phyloP scores from a whole-genome alignment of 2,329 filamentous ascomycete species.

The Stachybotrys chlorohalonatus region DNA sequence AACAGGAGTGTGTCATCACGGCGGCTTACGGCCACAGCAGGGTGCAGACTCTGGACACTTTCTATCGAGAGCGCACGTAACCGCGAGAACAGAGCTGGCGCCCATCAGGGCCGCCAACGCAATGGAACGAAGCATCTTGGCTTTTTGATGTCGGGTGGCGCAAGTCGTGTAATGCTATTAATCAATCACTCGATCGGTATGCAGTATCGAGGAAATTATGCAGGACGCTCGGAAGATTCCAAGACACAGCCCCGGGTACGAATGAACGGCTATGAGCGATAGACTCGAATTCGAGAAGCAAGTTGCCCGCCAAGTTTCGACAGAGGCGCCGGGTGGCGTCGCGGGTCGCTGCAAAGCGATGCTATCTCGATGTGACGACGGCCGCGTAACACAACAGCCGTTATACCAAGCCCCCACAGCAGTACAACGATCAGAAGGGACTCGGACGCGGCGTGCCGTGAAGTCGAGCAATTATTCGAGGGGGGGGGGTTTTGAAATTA shows the following conservation, averaged over 20 bases:
- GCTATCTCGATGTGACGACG: not conserved
- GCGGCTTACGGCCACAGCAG: constrained; percentile 68
- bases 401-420: not conserved
- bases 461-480: not conserved
- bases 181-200: not conserved
- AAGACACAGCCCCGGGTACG: too few relatives aligned
- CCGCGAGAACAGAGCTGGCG: constrained; percentile 18
- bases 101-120: constrained; percentile 21
- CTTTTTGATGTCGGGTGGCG: not conserved
- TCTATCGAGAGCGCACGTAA: constrained; percentile 35
- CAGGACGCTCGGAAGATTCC: not conserved
- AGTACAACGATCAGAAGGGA: too few relatives aligned
- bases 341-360: not conserved
- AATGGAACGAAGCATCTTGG: constrained; percentile 22
- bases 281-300: not conserved
- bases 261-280: too few relatives aligned
- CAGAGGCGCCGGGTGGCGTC: not conserved
- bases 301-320: not conserved
- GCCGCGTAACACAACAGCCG: not conserved
- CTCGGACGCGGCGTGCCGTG: too few relatives aligned
- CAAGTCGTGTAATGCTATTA: not conserved
- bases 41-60: constrained; percentile 66
- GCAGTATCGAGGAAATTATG: not conserved
- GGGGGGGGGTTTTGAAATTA: not conserved
- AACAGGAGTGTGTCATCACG: not conserved